A percentile compares a stretch with the other conserved stretches of the same genome.
Conservation (phyloP, 2,329 filamentous ascomycete genomes). For the Penicillium griseofulvum region DNA sequence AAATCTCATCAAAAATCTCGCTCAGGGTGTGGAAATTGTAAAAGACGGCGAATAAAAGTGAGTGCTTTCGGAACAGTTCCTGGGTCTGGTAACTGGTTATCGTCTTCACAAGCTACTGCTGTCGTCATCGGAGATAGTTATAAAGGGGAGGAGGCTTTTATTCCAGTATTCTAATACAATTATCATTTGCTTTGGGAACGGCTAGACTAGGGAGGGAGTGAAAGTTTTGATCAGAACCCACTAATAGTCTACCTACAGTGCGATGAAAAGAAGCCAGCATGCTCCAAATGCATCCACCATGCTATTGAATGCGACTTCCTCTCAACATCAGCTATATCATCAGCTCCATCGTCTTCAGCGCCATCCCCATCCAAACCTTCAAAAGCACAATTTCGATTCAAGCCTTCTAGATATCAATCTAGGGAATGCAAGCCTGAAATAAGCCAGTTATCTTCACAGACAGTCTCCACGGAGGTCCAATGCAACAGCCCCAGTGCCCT, state of each 20-base stretch:
- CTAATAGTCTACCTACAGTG: slow-evolving; percentile 27
- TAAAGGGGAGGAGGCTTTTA: background rate
- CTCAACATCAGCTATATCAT: background rate
- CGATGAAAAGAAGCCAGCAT: slow-evolving; percentile 34
- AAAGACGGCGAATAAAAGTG: slow-evolving; percentile 37
- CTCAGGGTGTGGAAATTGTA: slow-evolving; percentile 34
- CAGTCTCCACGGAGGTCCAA: background rate
- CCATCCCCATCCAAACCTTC: background rate
- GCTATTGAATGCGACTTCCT: slow-evolving; percentile 29
- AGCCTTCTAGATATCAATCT: slow-evolving; percentile 20
- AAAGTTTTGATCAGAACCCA: background rate
- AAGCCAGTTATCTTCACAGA: slow-evolving; percentile 5
- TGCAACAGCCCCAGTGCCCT: background rate
- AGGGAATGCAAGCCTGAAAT: background rate
- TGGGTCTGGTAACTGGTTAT: background rate
- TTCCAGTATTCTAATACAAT: background rate
- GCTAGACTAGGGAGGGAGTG: background rate
- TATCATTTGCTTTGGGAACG: slow-evolving; percentile 1
- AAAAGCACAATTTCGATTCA: slow-evolving; percentile 17
- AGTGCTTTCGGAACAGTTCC: slow-evolving; percentile 2
- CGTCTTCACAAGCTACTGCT: background rate
- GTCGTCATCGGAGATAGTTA: background rate
- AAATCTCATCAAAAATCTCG: slow-evolving; percentile 36
- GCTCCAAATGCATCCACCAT: slow-evolving; percentile 31
- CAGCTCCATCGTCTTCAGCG: slow-evolving; percentile 9